Evolutionary conservation across 345 rosid species (phyloP).

Genomic region (Gossypium turneri): DNA sequence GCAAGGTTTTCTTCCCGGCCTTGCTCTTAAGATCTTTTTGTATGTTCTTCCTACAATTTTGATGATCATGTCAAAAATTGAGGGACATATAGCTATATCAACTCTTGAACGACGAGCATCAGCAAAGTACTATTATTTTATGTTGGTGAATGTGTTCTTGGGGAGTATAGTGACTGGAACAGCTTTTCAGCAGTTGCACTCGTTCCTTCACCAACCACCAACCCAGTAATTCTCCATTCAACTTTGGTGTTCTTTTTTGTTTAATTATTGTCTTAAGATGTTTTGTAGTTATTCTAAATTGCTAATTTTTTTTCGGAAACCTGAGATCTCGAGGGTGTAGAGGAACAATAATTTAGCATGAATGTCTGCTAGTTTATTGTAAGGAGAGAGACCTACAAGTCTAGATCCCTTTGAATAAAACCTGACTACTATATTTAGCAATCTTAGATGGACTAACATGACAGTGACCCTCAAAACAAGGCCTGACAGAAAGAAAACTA

Average conservation of each 20-base stretch:
- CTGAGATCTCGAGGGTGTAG: neutral
- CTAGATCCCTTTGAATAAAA: constrained; percentile 1
- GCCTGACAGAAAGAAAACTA: neutral
- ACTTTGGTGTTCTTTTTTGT: neutral
- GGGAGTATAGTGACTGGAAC: constrained; percentile 95
- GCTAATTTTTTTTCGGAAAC: neutral
- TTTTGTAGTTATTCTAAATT: neutral
- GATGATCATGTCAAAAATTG: constrained; percentile 92
- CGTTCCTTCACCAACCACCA: constrained; percentile 90
- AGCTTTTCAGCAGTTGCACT: constrained; percentile 79
- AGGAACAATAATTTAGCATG: neutral
- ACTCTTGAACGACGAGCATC: constrained; percentile 78
- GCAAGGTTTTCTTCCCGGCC: constrained; percentile 96
- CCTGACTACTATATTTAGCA: neutral
- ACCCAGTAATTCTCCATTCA: constrained; percentile 53
- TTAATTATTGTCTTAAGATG: neutral
- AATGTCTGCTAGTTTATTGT: neutral
- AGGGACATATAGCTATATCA: constrained; percentile 80
- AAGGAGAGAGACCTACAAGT: neutral
- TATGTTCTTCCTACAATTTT: constrained; percentile 65
- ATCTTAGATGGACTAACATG: neutral
- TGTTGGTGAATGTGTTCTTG: constrained; percentile 94
- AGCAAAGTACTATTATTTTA: constrained; percentile 86
- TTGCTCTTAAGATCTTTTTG: constrained; percentile 83
- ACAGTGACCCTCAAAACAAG: neutral